These are phyloP conservation scores for Saksenaea vasiformis DNA, from an alignment of 371 early-diverging fungal genomes.

Conservation along the genomic window DNA sequence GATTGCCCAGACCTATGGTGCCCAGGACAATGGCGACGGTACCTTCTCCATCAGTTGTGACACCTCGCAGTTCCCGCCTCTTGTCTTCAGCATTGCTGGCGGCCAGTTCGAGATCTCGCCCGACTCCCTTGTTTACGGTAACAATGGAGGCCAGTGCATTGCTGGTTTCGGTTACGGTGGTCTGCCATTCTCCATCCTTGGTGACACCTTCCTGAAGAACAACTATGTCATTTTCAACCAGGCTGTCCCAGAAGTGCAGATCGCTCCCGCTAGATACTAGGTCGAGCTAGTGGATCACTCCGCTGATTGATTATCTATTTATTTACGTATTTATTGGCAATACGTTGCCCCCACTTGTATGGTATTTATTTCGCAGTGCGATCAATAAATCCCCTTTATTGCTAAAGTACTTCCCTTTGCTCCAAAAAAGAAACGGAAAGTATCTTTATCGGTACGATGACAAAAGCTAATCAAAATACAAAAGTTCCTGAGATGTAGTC, in stretches of 20 bases:
- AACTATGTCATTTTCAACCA: constrained; percentile 39
- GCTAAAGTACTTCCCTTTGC: background rate
- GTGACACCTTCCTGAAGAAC: constrained; percentile 51
- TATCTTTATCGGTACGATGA: too few relatives aligned
- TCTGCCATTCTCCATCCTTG: constrained; percentile 32
- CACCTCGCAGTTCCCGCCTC: constrained; percentile 15
- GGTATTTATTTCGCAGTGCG: background rate
- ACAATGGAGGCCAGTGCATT: constrained; percentile 15
- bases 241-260: constrained; percentile 24
- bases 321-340: background rate
- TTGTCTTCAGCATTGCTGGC: constrained; percentile 21
- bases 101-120: constrained; percentile 20
- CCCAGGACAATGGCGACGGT: constrained; percentile 26
- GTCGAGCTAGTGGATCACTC: background rate
- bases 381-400: background rate
- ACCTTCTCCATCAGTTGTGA: constrained; percentile 34
- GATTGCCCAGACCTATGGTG: constrained; percentile 21
- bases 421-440: too few relatives aligned
- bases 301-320: background rate
- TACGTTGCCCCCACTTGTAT: background rate
- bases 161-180: constrained; percentile 31
- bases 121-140: constrained; percentile 22
- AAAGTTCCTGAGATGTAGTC: too few relatives aligned
- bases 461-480: too few relatives aligned
- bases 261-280: constrained; percentile 22